Conservation (phyloP, 108 stramenopile species). For the Nitzschia sp. region DNA sequence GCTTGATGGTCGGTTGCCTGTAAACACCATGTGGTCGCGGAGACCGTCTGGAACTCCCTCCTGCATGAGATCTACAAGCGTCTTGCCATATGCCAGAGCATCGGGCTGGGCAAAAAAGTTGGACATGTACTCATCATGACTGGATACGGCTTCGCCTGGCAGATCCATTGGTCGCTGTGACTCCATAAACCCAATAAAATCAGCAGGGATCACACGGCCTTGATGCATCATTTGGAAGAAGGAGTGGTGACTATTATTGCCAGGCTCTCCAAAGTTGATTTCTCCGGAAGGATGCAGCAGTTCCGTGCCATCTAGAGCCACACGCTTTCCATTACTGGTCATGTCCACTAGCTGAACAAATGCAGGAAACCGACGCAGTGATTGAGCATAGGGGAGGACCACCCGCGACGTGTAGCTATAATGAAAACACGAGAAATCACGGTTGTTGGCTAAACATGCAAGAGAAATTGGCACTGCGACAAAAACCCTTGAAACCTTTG, state of each 20-base stretch:
- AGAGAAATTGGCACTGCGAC: too few species aligned
- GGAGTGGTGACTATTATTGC: conserved; percentile 93
- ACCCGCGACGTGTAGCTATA: conserved; percentile 75
- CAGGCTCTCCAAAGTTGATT: conserved; percentile 93
- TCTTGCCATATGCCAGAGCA: conserved; percentile 93
- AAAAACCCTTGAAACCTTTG: too few species aligned
- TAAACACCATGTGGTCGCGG: conserved; percentile 92
- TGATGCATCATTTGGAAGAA: conserved; percentile 99
- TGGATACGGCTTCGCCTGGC: conserved; percentile 77
- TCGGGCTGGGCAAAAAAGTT: conserved; percentile 99
- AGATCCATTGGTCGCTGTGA: conserved; percentile 65
- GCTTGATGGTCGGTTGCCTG: conserved; percentile 97
- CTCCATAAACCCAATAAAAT: conserved; percentile 97
- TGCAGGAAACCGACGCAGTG: conserved; percentile 91
- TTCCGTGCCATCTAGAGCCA: conserved; percentile 78
- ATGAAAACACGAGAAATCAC: too few species aligned
- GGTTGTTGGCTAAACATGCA: background rate
- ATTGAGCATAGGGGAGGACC: conserved; percentile 93
- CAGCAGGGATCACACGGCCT: conserved; percentile 94
- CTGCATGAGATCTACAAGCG: conserved; percentile 80
- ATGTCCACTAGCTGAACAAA: conserved; percentile 99
- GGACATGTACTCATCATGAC: conserved; percentile 99
- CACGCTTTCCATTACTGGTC: conserved; percentile 99
- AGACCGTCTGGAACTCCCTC: conserved; percentile 87
- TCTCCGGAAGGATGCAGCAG: conserved; percentile 65